Base-by-base conservation (phyloP, 768 basidiomycete genomes). In the Aureoboletus auriporus region DNA sequence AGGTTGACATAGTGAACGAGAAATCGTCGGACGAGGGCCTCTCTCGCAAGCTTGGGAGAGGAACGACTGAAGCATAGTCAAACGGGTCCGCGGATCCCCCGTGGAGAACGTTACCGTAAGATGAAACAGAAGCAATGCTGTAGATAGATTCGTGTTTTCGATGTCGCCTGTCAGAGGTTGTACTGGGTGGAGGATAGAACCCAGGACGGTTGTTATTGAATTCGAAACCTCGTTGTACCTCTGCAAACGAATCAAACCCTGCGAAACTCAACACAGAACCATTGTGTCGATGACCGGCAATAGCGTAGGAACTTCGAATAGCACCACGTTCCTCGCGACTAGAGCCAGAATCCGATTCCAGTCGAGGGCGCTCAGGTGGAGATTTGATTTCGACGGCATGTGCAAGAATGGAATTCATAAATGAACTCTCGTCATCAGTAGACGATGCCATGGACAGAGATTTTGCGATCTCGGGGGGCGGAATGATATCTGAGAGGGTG, bases 91-190 rank as follows among this genome's bases (percentile, higher is more conserved):
- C 61, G 1, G 75, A 63, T 14, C 89, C 89, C 14, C 73, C 63
- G 47, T 85, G 76, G 51, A 86, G 69, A 31, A 86, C 79, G 3
- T 73, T 72, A 4, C 89, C 88, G 50, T 86, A 89, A 0, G 88
- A 89, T 0, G 89, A 90, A 5, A 90, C 77, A 0, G 88, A 89
- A 0, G 85, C 84, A 43, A 91, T 83, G 58, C 85, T 89, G 65
- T 83, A 77, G 11, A 80, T 43, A 0, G 87, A 87, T 33, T 84
- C 82, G 12, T 76, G 77, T 41, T 70, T 72, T 8, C 60, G 59
- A 41, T 83, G 79, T 39, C 60, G 66, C 12, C 48, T 64, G 23
- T 69, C 70, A 14, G 69, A 70, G 30, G 65, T 49, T 9, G 69
- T 66, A 2, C 62, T 66, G 27, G 73, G 66, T 10, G 79, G 77